Evolutionary conservation across 495 filamentous ascomycete species (phyloP), one percentile per base, ranked within the genome.

Genomic region (Diplogelasinospora grovesii): DNA sequence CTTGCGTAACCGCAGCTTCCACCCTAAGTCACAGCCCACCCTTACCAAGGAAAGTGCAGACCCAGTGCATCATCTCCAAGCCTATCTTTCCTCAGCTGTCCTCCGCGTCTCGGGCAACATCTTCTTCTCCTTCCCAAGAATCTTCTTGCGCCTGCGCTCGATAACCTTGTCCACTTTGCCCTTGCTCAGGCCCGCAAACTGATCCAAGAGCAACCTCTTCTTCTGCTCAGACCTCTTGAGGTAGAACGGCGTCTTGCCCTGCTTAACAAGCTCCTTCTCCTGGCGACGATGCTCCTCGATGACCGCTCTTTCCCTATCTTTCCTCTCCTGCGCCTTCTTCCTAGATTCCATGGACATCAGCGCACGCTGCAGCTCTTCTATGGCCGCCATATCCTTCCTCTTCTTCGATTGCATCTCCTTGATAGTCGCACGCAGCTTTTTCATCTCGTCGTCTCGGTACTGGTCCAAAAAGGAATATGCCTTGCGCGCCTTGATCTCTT

Each of bases 211-310:
- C 21, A 87, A 68, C 57, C 79, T 62, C 65, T 88, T 88, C 78
- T 93, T 95, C 64, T 88, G 72, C 64, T 95, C 89, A 43, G 77
- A 79, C 63, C 83, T 79, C 75, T 97, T 97, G 48, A 96, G 67
- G 57, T 83, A 95, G 56, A 89, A 98, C 5, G 90, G 89, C 70
- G 79, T 80, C 78, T 97, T 95, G 16, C 92, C 92, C 64, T 88
- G 75, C 50, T 71, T 74, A 21, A 97, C 77, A 39, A 83, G 60
- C 61, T 88, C 82, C 63, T 85, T 85, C 75, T 98, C 92, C 53
- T 79, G 69, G 65, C 75, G 79, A 48, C 82, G 77, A 61, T 95
- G 88, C 59, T 82, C 75, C 20, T 73, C 67, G 23, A 86, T 39
- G 8, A 96, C 60, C 45, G 77, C 70, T 43, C 70, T 61, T 60